Percentiles rank a stretch among this genome's conserved stretches.
Conservation (phyloP, 805 yeast genomes). For the Suhomyces sp. region DNA sequence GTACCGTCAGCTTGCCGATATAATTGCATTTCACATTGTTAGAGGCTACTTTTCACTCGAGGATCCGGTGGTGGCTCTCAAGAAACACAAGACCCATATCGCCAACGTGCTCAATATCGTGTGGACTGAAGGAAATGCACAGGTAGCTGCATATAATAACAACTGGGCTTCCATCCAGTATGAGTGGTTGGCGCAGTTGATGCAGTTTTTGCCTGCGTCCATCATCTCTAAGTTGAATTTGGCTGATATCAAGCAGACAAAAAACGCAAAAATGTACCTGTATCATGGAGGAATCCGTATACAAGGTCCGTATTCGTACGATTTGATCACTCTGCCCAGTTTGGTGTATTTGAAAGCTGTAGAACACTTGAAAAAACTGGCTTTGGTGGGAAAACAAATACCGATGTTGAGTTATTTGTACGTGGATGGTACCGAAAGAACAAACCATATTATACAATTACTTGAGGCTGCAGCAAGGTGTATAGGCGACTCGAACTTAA, state of each 20-base stretch:
- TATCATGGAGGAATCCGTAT: slow-evolving; percentile 37
- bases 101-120: slow-evolving; percentile 43
- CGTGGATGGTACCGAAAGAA: slow-evolving; percentile 2
- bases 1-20: slow-evolving; percentile 53
- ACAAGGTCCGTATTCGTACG: slow-evolving; percentile 13
- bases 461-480: slow-evolving; percentile 3
- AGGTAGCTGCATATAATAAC: slow-evolving; percentile 2
- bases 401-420: slow-evolving; percentile 7
- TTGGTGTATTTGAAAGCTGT: slow-evolving; percentile 26
- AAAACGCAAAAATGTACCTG: slow-evolving; percentile 4
- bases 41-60: slow-evolving; percentile 58
- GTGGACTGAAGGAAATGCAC: slow-evolving; percentile 17
- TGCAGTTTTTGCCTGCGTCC: slow-evolving; percentile 46
- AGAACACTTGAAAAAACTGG: slow-evolving; percentile 13
- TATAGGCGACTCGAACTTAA: background rate
- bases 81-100: slow-evolving; percentile 64
- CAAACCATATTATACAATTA: slow-evolving; percentile 3
- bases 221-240: background rate
- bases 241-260: background rate
- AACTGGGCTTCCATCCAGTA: slow-evolving; percentile 65
- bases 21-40: slow-evolving; percentile 59
- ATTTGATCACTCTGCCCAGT: slow-evolving; percentile 28
- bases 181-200: slow-evolving; percentile 61
- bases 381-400: background rate
- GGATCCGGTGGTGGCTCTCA: slow-evolving; percentile 56